Evolutionary conservation across 208 protist species (phyloP).

Genomic region (Endotrypanum monterogeii): DNA sequence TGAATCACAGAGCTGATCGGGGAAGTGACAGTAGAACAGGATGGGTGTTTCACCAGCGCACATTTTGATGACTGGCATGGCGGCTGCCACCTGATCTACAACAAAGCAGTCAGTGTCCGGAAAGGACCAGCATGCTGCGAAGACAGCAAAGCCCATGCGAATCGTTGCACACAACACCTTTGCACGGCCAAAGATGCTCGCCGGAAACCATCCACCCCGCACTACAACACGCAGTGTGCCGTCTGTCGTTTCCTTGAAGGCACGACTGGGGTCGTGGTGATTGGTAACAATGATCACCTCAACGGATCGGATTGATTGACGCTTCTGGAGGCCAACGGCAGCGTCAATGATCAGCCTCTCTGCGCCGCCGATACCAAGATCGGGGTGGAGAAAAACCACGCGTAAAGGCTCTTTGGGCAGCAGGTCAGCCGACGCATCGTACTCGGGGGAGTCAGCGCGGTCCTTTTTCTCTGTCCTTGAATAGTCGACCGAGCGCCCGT

Average conservation of each 20-base stretch:
- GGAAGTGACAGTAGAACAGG: slow-evolving; percentile 99
- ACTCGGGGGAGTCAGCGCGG: neutral
- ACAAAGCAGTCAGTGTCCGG: slow-evolving; percentile 83
- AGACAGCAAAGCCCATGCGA: slow-evolving; percentile 79
- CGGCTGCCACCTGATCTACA: slow-evolving; percentile 94
- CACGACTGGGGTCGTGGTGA: slow-evolving; percentile 90
- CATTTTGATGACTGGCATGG: slow-evolving; percentile 80
- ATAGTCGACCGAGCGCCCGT: neutral
- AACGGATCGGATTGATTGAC: slow-evolving; percentile 66
- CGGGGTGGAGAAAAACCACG: slow-evolving; percentile 95
- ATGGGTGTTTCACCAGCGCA: slow-evolving; percentile 56
- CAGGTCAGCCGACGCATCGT: slow-evolving; percentile 12
- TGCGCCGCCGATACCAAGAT: slow-evolving; percentile 97
- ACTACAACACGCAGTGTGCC: slow-evolving; percentile 90
- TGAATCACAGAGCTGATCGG: slow-evolving; percentile 93
- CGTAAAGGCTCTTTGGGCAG: slow-evolving; percentile 31
- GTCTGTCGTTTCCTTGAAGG: slow-evolving; percentile 95
- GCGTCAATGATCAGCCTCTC: slow-evolving; percentile 98
- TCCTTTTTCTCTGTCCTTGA: neutral
- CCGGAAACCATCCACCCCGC: slow-evolving; percentile 86
- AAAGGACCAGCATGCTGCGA: slow-evolving; percentile 42
- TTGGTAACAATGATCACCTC: slow-evolving; percentile 91
- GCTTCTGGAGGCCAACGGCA: slow-evolving; percentile 81
- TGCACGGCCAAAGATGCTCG: slow-evolving; percentile 74
- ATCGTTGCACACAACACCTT: slow-evolving; percentile 90